phyloP scores from a whole-genome alignment of 2,329 filamentous ascomycete species.

The Trichoderma semiorbis region DNA sequence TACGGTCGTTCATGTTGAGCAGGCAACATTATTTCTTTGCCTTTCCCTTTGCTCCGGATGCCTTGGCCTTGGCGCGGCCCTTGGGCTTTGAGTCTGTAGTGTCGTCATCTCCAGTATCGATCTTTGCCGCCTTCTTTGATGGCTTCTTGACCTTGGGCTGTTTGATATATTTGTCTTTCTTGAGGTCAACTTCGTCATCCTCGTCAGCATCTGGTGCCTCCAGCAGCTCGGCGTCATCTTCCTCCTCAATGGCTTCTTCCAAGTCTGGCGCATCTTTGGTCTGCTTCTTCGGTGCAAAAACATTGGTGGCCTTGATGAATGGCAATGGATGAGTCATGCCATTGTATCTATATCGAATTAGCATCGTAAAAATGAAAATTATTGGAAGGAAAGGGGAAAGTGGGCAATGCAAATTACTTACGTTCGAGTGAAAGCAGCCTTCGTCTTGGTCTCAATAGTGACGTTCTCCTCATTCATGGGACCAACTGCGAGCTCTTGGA shows the following conservation, averaged over 20 bases:
- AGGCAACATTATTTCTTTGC: constrained; percentile 38
- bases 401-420: constrained; percentile 47
- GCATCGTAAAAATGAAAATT: neutral
- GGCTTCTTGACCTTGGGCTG: constrained; percentile 69
- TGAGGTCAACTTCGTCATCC: constrained; percentile 76
- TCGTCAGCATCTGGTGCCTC: constrained; percentile 61
- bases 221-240: constrained; percentile 67
- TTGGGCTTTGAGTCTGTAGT: constrained; percentile 52
- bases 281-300: constrained; percentile 67
- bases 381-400: neutral
- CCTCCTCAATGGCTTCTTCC: constrained; percentile 93
- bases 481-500: constrained; percentile 87
- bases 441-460: constrained; percentile 79
- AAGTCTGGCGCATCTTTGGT: constrained; percentile 81
- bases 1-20: neutral
- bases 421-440: constrained; percentile 83
- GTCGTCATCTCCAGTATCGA: constrained; percentile 49
- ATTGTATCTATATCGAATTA: constrained; percentile 65
- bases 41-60: constrained; percentile 43
- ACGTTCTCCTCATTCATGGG: constrained; percentile 72
- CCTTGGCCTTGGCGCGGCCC: constrained; percentile 41
- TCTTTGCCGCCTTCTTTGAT: constrained; percentile 37
- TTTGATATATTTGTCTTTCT: constrained; percentile 96
- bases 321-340: constrained; percentile 80
- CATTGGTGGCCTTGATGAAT: constrained; percentile 88